Conservation (phyloP, 2,329 filamentous ascomycete genomes). For the Stagonosporopsis rhizophila region DNA sequence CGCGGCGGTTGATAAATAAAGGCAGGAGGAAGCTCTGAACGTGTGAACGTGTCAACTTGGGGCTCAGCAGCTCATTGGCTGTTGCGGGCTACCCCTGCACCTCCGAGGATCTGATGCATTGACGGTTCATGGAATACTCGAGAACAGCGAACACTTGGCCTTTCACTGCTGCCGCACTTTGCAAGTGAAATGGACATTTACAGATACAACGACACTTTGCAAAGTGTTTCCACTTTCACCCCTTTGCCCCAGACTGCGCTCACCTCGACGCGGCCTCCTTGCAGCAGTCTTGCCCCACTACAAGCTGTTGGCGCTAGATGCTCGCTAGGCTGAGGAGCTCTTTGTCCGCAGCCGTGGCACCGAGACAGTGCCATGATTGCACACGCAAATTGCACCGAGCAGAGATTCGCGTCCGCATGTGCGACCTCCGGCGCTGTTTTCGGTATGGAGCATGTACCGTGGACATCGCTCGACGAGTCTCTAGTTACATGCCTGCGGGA, state of each 20-base stretch:
- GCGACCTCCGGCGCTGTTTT: background rate
- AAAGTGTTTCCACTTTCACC: background rate
- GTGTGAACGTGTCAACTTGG: conserved; percentile 28
- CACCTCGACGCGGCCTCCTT: conserved; percentile 7
- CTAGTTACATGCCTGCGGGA: background rate
- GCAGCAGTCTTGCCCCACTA: conserved; percentile 3
- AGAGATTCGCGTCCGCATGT: background rate
- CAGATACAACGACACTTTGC: background rate
- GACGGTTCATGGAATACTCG: conserved; percentile 11
- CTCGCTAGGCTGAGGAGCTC: conserved; percentile 18
- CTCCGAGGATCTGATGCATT: conserved; percentile 8
- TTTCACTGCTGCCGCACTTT: conserved; percentile 1
- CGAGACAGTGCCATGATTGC: conserved; percentile 7
- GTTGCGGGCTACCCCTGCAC: conserved; percentile 9
- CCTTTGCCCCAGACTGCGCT: background rate
- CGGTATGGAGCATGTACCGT: background rate
- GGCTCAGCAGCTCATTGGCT: conserved; percentile 15
- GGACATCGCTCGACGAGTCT: background rate
- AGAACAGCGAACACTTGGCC: conserved; percentile 17
- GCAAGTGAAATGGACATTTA: background rate
- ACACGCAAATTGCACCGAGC: background rate
- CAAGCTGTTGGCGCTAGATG: conserved; percentile 13
- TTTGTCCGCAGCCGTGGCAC: conserved; percentile 12
- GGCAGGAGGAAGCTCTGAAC: conserved; percentile 31
- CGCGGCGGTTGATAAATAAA: conserved; percentile 35